phyloP scores from a whole-genome alignment of 345 rosid genomes.

The Ceriops zippeliana region DNA sequence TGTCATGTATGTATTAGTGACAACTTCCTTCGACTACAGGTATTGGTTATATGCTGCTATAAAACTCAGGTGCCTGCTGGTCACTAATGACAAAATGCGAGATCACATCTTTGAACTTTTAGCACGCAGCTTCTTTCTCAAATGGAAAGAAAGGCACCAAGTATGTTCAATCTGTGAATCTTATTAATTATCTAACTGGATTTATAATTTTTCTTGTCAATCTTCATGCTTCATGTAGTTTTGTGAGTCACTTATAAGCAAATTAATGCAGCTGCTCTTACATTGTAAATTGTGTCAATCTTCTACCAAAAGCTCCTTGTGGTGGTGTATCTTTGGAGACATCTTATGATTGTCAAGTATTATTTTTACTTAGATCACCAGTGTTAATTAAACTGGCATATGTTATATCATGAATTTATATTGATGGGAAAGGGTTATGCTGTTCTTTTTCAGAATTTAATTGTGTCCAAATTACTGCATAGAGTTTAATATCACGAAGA shows the following conservation, averaged over 20 bases:
- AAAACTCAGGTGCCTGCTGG: conserved; percentile 69
- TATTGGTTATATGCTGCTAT: conserved; percentile 91
- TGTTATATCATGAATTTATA: no score
- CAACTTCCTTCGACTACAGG: conserved; percentile 32
- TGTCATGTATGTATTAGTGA: background rate
- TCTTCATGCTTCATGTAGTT: background rate
- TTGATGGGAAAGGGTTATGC: no score
- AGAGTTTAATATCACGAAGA: no score
- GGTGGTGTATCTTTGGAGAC: background rate
- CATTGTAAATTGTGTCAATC: background rate
- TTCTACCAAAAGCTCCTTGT: background rate
- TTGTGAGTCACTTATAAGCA: background rate
- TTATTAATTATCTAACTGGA: background rate
- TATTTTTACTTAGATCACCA: background rate
- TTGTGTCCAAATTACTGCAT: no score
- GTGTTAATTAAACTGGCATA: no score
- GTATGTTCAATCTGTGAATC: conserved; percentile 23
- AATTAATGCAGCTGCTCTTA: background rate
- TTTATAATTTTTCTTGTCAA: background rate
- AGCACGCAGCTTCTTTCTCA: conserved; percentile 61
- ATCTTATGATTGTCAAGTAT: background rate
- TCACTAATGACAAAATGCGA: conserved; percentile 93
- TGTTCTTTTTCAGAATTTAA: no score
- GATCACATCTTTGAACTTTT: conserved; percentile 89
- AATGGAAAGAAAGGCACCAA: conserved; percentile 91